phyloP scores from a whole-genome alignment of 2,329 filamentous ascomycete species.

The Paraphaeosphaeria minitans region DNA sequence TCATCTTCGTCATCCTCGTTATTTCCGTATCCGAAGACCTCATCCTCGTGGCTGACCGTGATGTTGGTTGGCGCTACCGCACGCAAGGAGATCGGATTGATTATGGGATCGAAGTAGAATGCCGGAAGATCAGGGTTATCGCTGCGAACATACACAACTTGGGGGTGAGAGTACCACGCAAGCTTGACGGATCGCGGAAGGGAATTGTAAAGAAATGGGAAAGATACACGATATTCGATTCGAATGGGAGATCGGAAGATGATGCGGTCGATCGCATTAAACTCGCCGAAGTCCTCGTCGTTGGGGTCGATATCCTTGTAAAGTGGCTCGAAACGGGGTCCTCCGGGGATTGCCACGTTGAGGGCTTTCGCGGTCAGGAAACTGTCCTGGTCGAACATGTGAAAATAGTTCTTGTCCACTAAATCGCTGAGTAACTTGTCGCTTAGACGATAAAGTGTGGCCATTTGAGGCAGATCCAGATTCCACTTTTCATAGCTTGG shows the following conservation, averaged over 20 bases:
- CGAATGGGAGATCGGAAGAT: slow-evolving; percentile 95
- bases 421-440: slow-evolving; percentile 89
- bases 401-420: slow-evolving; percentile 95
- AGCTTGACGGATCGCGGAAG: slow-evolving; percentile 91
- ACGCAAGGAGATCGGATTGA: slow-evolving; percentile 95
- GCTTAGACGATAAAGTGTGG: slow-evolving; percentile 88
- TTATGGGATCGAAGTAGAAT: slow-evolving; percentile 97
- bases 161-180: slow-evolving; percentile 91
- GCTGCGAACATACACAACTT: slow-evolving; percentile 86
- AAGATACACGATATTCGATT: slow-evolving; percentile 94
- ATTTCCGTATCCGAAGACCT: slow-evolving; percentile 83
- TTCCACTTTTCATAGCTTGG: slow-evolving; percentile 98
- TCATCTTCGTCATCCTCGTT: slow-evolving; percentile 82
- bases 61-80: slow-evolving; percentile 94
- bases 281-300: slow-evolving; percentile 98
- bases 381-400: slow-evolving; percentile 94
- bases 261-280: slow-evolving; percentile 98
- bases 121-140: slow-evolving; percentile 82
- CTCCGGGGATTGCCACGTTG: slow-evolving; percentile 97
- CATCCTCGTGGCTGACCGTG: slow-evolving; percentile 89
- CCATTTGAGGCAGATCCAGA: slow-evolving; percentile 91
- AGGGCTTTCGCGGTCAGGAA: slow-evolving; percentile 96
- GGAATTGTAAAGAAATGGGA: slow-evolving; percentile 95
- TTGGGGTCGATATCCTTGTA: slow-evolving; percentile 99
- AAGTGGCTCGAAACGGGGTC: slow-evolving; percentile 91